Percentiles rank a stretch among this genome's conserved stretches.
Evolutionary conservation across 805 yeast species (phyloP).

Genomic region (Hanseniaspora pseudoguilliermondii): DNA sequence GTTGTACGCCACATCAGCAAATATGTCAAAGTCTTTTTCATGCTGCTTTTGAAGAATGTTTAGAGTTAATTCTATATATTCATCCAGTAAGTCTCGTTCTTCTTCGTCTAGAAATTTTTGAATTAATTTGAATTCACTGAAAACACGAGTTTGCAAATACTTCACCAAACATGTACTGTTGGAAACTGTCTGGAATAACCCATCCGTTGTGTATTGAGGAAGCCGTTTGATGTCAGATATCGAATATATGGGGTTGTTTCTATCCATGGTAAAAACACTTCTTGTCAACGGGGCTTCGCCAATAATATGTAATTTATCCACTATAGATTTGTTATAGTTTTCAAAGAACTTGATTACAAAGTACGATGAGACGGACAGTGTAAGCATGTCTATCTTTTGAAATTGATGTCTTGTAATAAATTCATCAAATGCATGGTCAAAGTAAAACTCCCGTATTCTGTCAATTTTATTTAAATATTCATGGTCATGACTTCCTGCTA

Average conservation of each 20-base stretch:
- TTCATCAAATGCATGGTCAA: neutral
- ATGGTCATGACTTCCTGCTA: neutral
- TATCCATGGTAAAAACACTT: neutral
- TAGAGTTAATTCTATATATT: too few relatives aligned
- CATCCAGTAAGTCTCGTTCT: too few relatives aligned
- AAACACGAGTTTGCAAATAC: too few relatives aligned
- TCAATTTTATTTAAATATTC: neutral
- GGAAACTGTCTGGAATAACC: neutral
- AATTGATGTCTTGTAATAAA: neutral
- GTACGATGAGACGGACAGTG: neutral
- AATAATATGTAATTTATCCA: neutral
- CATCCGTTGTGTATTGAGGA: neutral
- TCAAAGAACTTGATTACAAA: neutral
- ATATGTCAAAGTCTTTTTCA: neutral
- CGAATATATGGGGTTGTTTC: neutral
- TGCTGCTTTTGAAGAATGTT: neutral
- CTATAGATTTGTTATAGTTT: neutral
- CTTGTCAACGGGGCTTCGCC: neutral
- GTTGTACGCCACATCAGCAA: neutral
- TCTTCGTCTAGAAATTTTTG: too few relatives aligned
- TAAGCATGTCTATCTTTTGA: neutral
- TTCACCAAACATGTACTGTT: too few relatives aligned
- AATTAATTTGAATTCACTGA: too few relatives aligned
- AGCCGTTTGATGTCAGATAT: neutral
- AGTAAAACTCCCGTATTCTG: neutral